phyloP scores from a whole-genome alignment of 2,329 filamentous ascomycete species.

The Neonectria faginata region DNA sequence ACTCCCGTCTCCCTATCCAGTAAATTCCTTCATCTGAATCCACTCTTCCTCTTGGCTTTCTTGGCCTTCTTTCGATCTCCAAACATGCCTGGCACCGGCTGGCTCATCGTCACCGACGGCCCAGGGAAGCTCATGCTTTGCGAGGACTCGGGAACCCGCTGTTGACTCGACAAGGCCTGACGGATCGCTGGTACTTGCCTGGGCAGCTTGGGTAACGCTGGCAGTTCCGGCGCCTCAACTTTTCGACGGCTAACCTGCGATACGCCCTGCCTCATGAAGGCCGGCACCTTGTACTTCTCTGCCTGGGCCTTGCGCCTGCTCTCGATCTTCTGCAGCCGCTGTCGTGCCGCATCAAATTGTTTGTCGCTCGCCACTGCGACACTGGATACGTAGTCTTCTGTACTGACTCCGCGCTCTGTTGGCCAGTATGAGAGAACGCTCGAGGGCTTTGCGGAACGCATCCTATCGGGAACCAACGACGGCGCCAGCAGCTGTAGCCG shows the following conservation, averaged over 20 bases:
- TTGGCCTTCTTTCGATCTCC: slow-evolving; percentile 58
- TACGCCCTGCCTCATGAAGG: slow-evolving; percentile 44
- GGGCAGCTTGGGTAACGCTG: slow-evolving; percentile 28
- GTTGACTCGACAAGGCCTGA: slow-evolving; percentile 54
- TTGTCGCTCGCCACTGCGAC: slow-evolving; percentile 52
- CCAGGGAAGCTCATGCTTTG: slow-evolving; percentile 48
- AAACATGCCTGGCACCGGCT: slow-evolving; percentile 59
- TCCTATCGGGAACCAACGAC: slow-evolving; percentile 42
- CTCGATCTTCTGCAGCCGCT: slow-evolving; percentile 50
- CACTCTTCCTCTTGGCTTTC: slow-evolving; percentile 58
- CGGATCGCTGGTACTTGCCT: slow-evolving; percentile 34
- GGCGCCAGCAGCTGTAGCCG: slow-evolving; percentile 52
- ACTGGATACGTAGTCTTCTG: slow-evolving; percentile 54
- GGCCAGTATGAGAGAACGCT: slow-evolving; percentile 55
- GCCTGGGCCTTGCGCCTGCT: slow-evolving; percentile 49
- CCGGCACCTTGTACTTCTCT: slow-evolving; percentile 50
- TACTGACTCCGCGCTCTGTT: slow-evolving; percentile 50
- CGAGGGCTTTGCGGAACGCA: slow-evolving; percentile 45
- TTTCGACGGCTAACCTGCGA: slow-evolving; percentile 32
- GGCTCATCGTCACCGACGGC: slow-evolving; percentile 57
- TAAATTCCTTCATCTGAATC: slow-evolving; percentile 52
- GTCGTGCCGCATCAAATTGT: slow-evolving; percentile 51
- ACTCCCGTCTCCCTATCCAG: neutral
- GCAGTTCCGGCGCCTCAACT: slow-evolving; percentile 31
- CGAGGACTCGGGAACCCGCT: slow-evolving; percentile 48